Conservation (phyloP, 2,329 filamentous ascomycete species). For the Ascochyta pisi region DNA sequence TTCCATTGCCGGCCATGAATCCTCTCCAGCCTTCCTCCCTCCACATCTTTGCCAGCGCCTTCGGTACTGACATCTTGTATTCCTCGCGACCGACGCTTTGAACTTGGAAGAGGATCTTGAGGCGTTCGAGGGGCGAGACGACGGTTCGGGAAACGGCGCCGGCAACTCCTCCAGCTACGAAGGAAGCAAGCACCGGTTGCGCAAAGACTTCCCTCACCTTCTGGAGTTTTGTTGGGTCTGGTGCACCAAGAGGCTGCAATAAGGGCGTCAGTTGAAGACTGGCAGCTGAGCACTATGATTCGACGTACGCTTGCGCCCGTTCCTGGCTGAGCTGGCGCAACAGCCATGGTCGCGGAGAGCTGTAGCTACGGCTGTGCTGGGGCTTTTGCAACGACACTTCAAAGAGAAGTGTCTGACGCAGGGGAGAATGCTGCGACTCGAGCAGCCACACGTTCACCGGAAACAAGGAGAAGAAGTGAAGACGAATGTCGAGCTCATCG, state of each 20-base stretch:
- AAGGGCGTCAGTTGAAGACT: slow-evolving; percentile 23
- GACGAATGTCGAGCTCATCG: slow-evolving; percentile 41
- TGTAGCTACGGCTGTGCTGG: slow-evolving; percentile 29
- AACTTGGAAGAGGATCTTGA: slow-evolving; percentile 98
- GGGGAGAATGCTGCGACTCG: slow-evolving; percentile 16
- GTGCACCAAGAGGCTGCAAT: slow-evolving; percentile 24
- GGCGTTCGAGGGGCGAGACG: slow-evolving; percentile 90
- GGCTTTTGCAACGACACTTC: slow-evolving; percentile 28
- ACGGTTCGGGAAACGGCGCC: slow-evolving; percentile 98
- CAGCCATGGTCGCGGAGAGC: slow-evolving; percentile 27
- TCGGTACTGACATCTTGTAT: slow-evolving; percentile 89
- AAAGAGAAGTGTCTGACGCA: slow-evolving; percentile 14
- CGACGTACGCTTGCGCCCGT: slow-evolving; percentile 35
- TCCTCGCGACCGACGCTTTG: slow-evolving; percentile 90
- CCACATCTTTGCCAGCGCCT: slow-evolving; percentile 94
- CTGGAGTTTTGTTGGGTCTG: slow-evolving; percentile 31
- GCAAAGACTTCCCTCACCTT: slow-evolving; percentile 60
- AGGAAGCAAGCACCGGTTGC: slow-evolving; percentile 87
- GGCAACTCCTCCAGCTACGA: slow-evolving; percentile 91
- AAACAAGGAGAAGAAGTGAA: slow-evolving; percentile 25
- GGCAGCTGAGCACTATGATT: not conserved
- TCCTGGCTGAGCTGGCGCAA: slow-evolving; percentile 22
- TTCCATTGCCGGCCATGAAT: slow-evolving; percentile 97
- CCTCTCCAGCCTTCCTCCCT: slow-evolving; percentile 95
- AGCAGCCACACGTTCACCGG: slow-evolving; percentile 33